Conservation (phyloP, 2,329 filamentous ascomycete genomes). For the Venturia aucupariae region DNA sequence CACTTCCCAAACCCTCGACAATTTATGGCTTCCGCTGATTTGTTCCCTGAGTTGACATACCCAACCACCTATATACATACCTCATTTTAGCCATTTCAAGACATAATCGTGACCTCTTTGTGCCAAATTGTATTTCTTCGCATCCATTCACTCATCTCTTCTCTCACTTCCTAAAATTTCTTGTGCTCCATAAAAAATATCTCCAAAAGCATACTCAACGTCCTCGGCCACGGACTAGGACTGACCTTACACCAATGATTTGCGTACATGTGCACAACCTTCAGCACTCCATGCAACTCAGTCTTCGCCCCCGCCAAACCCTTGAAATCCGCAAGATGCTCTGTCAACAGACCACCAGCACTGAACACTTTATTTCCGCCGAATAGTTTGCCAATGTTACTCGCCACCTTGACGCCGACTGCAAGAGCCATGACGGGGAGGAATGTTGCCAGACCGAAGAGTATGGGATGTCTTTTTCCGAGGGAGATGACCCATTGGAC, state of each 20-base stretch:
- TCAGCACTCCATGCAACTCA: constrained; percentile 4
- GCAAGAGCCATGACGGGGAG: background rate
- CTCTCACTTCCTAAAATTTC: background rate
- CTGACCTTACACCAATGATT: constrained; percentile 6
- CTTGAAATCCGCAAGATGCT: background rate
- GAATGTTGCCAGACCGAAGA: background rate
- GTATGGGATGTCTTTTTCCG: background rate
- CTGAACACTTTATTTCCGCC: background rate
- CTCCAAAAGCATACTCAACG: background rate
- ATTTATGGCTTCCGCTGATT: too few relatives aligned
- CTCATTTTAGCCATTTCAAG: background rate
- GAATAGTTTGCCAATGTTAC: background rate
- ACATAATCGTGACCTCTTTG: background rate
- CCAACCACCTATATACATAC: background rate
- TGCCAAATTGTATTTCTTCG: background rate
- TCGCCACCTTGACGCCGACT: background rate
- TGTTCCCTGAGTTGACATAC: too few relatives aligned
- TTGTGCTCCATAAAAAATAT: constrained; percentile 1
- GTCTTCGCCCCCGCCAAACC: background rate
- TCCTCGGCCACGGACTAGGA: constrained; percentile 1
- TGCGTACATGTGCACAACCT: constrained; percentile 3
- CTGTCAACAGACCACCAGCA: background rate
- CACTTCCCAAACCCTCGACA: too few relatives aligned
- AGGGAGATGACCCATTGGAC: background rate
- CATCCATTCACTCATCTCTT: background rate